A percentile compares a stretch with the other conserved stretches of the same genome.
These are phyloP conservation scores for Ogataea trehaloabstinens DNA, from an alignment of 805 yeast genomes.

Conservation along the genomic window DNA sequence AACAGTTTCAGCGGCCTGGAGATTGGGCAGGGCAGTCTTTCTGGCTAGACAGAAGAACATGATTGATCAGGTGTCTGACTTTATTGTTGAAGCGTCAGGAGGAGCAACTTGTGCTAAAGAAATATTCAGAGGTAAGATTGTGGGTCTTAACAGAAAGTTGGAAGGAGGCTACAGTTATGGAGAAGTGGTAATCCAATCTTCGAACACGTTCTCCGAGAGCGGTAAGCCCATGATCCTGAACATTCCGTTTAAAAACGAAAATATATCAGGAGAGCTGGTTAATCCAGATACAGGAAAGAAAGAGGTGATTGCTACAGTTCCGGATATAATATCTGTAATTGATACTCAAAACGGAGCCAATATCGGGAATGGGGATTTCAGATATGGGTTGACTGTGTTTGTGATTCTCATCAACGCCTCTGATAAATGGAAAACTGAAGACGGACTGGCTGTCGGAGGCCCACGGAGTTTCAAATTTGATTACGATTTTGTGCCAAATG, in stretches of 20 bases:
- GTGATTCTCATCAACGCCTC: conserved; percentile 41
- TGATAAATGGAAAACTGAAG: conserved; percentile 35
- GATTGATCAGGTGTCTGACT: conserved; percentile 33
- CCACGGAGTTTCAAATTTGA: conserved; percentile 37
- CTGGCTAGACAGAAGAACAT: conserved; percentile 38
- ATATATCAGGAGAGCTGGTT: conserved; percentile 34
- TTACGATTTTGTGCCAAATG: conserved; percentile 37
- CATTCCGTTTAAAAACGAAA: conserved; percentile 50
- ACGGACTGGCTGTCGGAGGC: conserved; percentile 41
- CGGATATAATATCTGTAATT: conserved; percentile 44
- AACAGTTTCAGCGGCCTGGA: conserved; percentile 43
- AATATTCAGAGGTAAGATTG: conserved; percentile 41
- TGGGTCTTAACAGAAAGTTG: conserved; percentile 40
- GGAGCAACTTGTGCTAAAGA: conserved; percentile 29
- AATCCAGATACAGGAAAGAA: conserved; percentile 21
- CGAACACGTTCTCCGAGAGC: conserved; percentile 12
- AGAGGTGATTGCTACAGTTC: conserved; percentile 39
- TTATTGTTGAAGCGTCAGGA: conserved; percentile 38
- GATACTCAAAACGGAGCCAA: conserved; percentile 45
- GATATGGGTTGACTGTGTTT: conserved; percentile 44
- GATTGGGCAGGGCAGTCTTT: conserved; percentile 44
- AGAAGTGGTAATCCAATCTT: conserved; percentile 33
- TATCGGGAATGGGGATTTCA: conserved; percentile 47
- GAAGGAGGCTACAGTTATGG: conserved; percentile 46
- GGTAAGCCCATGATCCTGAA: conserved; percentile 14